Conservation (phyloP, 83 land plant species). For the Thuja plicata region DNA sequence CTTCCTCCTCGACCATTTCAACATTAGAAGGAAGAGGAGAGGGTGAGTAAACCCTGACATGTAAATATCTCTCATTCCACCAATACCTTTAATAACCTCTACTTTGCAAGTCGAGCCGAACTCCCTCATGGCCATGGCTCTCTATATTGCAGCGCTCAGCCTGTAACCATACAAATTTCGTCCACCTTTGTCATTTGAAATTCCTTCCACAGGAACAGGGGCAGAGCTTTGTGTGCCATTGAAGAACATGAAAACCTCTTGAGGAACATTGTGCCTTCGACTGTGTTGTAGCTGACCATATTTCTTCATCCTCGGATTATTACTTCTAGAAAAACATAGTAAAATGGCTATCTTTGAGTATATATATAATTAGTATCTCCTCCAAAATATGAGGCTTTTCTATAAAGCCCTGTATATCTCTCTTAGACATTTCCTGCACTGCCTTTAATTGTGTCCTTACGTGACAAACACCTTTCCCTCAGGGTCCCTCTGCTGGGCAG, state of each 20-base stretch:
- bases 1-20: not conserved
- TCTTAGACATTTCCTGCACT: no score
- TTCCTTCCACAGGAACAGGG: not conserved
- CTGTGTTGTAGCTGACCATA: not conserved
- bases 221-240: no score
- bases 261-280: no score
- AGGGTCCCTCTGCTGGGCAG: no score
- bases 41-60: not conserved
- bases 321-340: no score
- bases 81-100: not conserved
- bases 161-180: not conserved
- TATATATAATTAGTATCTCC: no score
- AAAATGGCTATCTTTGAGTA: no score
- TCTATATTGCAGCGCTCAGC: not conserved
- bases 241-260: no score
- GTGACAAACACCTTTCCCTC: no score
- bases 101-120: not conserved
- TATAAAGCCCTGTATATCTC: no score
- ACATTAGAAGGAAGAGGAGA: not conserved
- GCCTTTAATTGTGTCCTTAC: no score
- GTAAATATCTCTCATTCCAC: not conserved
- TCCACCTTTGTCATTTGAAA: not conserved
- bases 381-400: no score
- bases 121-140: not conserved
- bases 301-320: not conserved